Evolutionary conservation across 148 eudicot species (phyloP).

Genomic region (Gaultheria prostrata): DNA sequence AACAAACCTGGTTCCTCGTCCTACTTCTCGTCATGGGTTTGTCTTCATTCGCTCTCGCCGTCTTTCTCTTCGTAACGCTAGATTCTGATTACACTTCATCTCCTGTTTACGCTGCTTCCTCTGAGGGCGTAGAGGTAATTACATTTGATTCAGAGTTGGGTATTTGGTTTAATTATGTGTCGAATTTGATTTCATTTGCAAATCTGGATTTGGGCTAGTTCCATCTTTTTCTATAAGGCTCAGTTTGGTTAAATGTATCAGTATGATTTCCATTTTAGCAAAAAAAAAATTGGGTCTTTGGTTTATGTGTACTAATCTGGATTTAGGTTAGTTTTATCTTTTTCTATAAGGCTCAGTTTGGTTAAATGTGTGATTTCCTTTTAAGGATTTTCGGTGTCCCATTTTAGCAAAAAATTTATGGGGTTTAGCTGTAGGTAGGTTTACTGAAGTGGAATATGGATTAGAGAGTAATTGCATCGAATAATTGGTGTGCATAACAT

Average conservation of each 20-base stretch:
- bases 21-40: constrained; percentile 63
- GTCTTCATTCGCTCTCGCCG: constrained; percentile 60
- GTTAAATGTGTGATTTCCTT: neutral
- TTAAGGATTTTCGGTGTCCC: neutral
- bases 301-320: no score
- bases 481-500: no score
- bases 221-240: neutral
- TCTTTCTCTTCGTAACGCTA: constrained; percentile 63
- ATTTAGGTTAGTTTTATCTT: neutral
- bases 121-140: constrained; percentile 65
- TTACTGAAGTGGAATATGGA: neutral
- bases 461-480: neutral
- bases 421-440: neutral
- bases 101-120: constrained; percentile 44
- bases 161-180: neutral
- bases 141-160: neutral
- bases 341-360: neutral
- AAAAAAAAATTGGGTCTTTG: no score
- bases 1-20: constrained; percentile 64
- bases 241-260: neutral
- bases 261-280: neutral
- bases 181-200: neutral
- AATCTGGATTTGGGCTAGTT: neutral
- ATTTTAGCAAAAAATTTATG: neutral
- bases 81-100: constrained; percentile 45